phyloP scores from a whole-genome alignment of 2,329 filamentous ascomycete species.

The Elsinoe australis region DNA sequence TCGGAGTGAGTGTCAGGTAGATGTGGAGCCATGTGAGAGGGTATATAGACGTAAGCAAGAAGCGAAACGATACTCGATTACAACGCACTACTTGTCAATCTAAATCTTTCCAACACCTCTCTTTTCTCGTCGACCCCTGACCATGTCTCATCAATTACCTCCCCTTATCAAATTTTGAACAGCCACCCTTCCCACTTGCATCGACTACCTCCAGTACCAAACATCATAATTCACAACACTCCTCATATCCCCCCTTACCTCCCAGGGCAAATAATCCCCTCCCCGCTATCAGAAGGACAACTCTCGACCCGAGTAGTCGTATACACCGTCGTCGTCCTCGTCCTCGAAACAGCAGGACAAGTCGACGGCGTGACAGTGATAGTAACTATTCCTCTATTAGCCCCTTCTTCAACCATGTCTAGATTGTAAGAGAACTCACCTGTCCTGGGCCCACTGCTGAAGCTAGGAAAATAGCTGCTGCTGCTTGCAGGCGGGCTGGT shows the following conservation, averaged over 20 bases:
- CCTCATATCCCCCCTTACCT: no score
- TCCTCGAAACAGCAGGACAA: background rate
- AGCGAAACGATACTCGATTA: constrained; percentile 8
- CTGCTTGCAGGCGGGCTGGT: background rate
- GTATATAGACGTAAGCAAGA: no score
- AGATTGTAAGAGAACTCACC: no score
- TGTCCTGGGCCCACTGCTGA: constrained; percentile 4
- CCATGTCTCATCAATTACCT: no score
- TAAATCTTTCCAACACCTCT: background rate
- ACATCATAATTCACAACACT: no score
- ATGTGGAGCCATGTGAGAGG: background rate
- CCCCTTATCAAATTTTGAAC: no score
- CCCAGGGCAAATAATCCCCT: constrained; percentile 9
- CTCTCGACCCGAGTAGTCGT: constrained; percentile 4
- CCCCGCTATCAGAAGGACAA: constrained; percentile 5
- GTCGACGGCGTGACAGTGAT: constrained; percentile 12
- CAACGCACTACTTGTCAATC: constrained; percentile 7
- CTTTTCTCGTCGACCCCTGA: no score
- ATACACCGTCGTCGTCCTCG: constrained; percentile 8
- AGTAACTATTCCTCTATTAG: background rate
- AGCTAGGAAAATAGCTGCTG: background rate
- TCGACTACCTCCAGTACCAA: background rate
- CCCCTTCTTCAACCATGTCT: no score
- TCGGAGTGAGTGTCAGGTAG: background rate
- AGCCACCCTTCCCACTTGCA: background rate